phyloP scores from a whole-genome alignment of 805 yeast genomes.

The Metschnikowia borealis region DNA sequence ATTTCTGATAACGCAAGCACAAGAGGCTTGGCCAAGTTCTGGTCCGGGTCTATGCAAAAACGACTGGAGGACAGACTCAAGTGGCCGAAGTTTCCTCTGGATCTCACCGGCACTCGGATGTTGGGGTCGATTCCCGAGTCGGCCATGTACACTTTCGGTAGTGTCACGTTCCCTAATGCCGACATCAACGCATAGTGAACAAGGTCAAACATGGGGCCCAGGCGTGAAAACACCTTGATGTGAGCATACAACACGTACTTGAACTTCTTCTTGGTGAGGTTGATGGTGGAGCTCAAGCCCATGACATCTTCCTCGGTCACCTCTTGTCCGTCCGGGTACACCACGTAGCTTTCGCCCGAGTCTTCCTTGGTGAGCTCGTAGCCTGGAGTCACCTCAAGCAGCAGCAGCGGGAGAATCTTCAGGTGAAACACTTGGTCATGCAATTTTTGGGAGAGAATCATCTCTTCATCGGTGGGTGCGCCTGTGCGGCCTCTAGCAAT shows the following conservation, averaged over 20 bases:
- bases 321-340: slow-evolving; percentile 57
- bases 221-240: slow-evolving; percentile 70
- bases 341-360: slow-evolving; percentile 12
- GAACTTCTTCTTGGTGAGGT: slow-evolving; percentile 21
- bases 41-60: slow-evolving; percentile 52
- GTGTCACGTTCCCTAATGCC: slow-evolving; percentile 54
- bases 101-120: slow-evolving; percentile 48
- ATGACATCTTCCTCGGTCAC: slow-evolving; percentile 22
- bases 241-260: slow-evolving; percentile 61
- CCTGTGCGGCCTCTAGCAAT: slow-evolving; percentile 72
- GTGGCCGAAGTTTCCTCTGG: slow-evolving; percentile 50
- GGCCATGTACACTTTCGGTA: slow-evolving; percentile 62
- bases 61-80: slow-evolving; percentile 32
- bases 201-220: slow-evolving; percentile 78
- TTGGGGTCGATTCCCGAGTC: slow-evolving; percentile 55
- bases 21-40: slow-evolving; percentile 30
- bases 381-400: slow-evolving; percentile 16
- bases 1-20: slow-evolving; percentile 33
- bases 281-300: slow-evolving; percentile 20
- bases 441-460: slow-evolving; percentile 62
- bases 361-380: slow-evolving; percentile 18
- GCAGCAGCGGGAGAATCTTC: slow-evolving; percentile 40
- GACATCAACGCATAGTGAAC: slow-evolving; percentile 65
- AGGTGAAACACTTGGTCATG: slow-evolving; percentile 59
- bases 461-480: slow-evolving; percentile 84